These are phyloP conservation scores for Coemansia sp. DNA, from an alignment of 192 early-diverging fungal genomes.

Conservation along the genomic window DNA sequence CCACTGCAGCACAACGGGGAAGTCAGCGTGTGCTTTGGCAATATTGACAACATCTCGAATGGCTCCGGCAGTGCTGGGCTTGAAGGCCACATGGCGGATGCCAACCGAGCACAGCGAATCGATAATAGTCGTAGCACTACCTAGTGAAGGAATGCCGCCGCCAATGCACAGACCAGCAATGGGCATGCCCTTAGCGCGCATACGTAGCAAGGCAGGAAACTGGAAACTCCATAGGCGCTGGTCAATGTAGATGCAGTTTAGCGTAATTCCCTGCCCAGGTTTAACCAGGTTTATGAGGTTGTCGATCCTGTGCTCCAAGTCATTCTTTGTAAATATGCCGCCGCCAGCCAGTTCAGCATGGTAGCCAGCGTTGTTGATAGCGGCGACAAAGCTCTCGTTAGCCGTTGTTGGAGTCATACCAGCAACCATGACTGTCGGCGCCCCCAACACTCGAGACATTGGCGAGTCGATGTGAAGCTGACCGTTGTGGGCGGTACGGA, in stretches of 20 bases:
- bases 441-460: too few relatives aligned
- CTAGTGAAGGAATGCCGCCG: slow-evolving; percentile 88
- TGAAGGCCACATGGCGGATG: neutral
- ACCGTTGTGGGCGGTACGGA: too few relatives aligned
- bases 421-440: too few relatives aligned
- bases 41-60: too few relatives aligned
- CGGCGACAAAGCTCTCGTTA: slow-evolving; percentile 76
- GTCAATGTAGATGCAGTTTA: too few relatives aligned
- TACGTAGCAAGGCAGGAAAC: too few relatives aligned
- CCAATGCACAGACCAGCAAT: slow-evolving; percentile 15
- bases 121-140: slow-evolving; percentile 57
- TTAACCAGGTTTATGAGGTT: slow-evolving; percentile 71
- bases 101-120: slow-evolving; percentile 72
- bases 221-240: too few relatives aligned
- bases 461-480: too few relatives aligned
- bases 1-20: too few relatives aligned
- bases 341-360: slow-evolving; percentile 85
- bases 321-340: slow-evolving; percentile 78
- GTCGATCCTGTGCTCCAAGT: slow-evolving; percentile 70
- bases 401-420: slow-evolving; percentile 87
- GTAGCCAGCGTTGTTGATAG: slow-evolving; percentile 55
- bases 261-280: slow-evolving; percentile 54
- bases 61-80: too few relatives aligned
- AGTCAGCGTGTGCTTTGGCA: too few relatives aligned
- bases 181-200: too few relatives aligned